A percentile compares a stretch with the other conserved stretches of the same genome.
phyloP scores from a whole-genome alignment of 1,139 yeast genomes.

The Saccharomyces hybrid region DNA sequence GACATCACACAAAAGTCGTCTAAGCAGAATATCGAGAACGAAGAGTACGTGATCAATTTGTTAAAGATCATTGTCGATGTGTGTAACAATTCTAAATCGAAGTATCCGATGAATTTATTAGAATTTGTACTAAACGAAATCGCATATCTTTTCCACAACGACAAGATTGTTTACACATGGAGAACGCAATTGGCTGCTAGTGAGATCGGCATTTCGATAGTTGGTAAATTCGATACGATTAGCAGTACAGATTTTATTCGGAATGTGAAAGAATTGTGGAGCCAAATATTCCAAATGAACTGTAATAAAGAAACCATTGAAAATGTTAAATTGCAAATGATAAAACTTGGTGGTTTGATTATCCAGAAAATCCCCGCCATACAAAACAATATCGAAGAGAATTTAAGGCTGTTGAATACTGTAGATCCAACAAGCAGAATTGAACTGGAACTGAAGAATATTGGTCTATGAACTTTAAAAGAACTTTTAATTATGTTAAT shows the following conservation, averaged over 20 bases:
- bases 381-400: conserved; percentile 15
- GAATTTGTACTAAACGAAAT: conserved; percentile 19
- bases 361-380: conserved; percentile 13
- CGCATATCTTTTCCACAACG: conserved; percentile 30
- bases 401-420: conserved; percentile 31
- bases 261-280: conserved; percentile 30
- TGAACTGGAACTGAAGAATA: conserved; percentile 32
- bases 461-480: conserved; percentile 11
- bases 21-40: conserved; percentile 34
- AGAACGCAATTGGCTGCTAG: conserved; percentile 43
- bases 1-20: conserved; percentile 33
- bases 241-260: conserved; percentile 4
- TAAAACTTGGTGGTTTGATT: conserved; percentile 34
- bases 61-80: conserved; percentile 18
- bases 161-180: conserved; percentile 47
- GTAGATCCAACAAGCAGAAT: conserved; percentile 35
- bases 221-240: conserved; percentile 17
- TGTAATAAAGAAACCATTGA: conserved; percentile 48
- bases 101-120: conserved; percentile 13
- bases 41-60: conserved; percentile 34
- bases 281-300: conserved; percentile 29
- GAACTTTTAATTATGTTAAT: background rate
- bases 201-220: conserved; percentile 34
- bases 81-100: conserved; percentile 24
- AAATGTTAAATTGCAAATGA: conserved; percentile 50